phyloP scores from a whole-genome alignment of 805 yeast genomes.

The Starmerella vitae region DNA sequence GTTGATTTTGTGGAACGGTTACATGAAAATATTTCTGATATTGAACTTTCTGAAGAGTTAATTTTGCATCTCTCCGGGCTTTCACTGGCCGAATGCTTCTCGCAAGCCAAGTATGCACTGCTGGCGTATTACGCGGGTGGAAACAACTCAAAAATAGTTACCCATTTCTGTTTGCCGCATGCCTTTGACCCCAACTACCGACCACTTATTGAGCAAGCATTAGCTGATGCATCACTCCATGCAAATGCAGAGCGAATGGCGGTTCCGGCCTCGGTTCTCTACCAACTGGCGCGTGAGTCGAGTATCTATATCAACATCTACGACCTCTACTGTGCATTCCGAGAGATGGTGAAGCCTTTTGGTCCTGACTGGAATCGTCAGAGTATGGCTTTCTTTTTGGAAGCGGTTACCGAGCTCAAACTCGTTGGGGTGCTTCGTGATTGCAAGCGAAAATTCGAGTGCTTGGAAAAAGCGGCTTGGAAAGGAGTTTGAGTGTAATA shows the following conservation, averaged over 20 bases:
- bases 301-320: conserved; percentile 51
- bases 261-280: conserved; percentile 47
- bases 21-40: background rate
- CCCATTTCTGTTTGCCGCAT: conserved; percentile 26
- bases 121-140: conserved; percentile 30
- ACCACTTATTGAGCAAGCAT: conserved; percentile 30
- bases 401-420: conserved; percentile 56
- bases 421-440: conserved; percentile 57
- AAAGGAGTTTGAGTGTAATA: conserved; percentile 34
- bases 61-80: background rate
- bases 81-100: conserved; percentile 14
- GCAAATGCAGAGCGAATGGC: conserved; percentile 9
- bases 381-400: conserved; percentile 59
- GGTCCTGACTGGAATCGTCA: conserved; percentile 42
- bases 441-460: conserved; percentile 44
- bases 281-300: conserved; percentile 65
- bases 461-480: conserved; percentile 60
- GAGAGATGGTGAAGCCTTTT: conserved; percentile 23
- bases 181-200: conserved; percentile 36
- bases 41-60: conserved; percentile 1
- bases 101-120: conserved; percentile 23
- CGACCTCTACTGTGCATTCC: conserved; percentile 54
- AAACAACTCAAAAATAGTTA: conserved; percentile 23
- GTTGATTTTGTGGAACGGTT: conserved; percentile 9
- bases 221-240: conserved; percentile 30